Percentiles rank a stretch among this genome's conserved stretches.
These are phyloP conservation scores for Apiotrichum sp. DNA, from an alignment of 1,284 basidiomycete species.

Conservation along the genomic window DNA sequence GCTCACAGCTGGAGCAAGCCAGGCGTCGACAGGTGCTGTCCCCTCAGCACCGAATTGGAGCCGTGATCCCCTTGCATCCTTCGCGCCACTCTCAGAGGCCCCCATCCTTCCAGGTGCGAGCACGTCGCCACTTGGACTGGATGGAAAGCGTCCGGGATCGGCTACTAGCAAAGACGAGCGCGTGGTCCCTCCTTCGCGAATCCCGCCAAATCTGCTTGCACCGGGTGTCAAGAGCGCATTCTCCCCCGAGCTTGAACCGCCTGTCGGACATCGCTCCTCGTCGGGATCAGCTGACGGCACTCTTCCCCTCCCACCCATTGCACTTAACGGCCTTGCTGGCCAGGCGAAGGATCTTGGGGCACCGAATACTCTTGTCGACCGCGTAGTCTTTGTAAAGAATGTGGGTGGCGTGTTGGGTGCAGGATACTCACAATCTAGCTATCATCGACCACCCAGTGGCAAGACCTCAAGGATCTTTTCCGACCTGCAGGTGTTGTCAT, in stretches of 20 bases:
- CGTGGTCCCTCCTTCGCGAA: conserved; percentile 3
- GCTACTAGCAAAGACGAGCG: conserved; percentile 2
- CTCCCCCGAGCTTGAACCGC: conserved; percentile 1
- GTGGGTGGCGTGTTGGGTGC: conserved; percentile 41
- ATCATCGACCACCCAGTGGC: conserved; percentile 97
- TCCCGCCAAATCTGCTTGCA: not conserved
- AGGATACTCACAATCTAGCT: conserved; percentile 53
- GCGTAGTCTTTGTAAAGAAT: conserved; percentile 64
- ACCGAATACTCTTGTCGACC: conserved; percentile 35
- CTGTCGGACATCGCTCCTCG: not conserved
- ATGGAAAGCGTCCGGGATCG: not conserved
- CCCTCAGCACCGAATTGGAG: not conserved
- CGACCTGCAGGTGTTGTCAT: conserved; percentile 78
- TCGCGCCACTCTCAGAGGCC: not conserved
- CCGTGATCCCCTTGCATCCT: not conserved
- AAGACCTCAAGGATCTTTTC: conserved; percentile 90
- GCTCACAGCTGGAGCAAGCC: conserved; percentile 18
- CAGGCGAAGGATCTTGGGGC: conserved; percentile 35
- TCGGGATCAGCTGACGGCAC: not conserved
- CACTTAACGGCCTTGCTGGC: conserved; percentile 32
- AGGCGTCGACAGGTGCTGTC: not conserved
- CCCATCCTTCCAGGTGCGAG: not conserved
- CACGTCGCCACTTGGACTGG: conserved; percentile 9
- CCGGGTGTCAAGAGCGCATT: not conserved
- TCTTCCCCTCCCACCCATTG: conserved; percentile 8